Base-by-base conservation (phyloP, 805 yeast genomes). In the Barnettozyma botsteinii region DNA sequence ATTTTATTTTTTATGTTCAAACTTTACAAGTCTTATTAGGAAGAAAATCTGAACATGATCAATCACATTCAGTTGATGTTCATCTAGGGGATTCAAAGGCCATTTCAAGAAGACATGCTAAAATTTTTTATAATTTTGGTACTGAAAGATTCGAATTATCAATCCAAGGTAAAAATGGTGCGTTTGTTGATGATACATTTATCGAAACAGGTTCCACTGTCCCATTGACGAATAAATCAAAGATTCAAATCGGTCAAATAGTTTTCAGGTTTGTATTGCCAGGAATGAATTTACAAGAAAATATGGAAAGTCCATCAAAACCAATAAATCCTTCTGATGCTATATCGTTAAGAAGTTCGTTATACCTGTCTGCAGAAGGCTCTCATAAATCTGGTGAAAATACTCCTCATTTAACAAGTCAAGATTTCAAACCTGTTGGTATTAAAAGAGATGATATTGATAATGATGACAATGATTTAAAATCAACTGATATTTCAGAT, bases 101-200 rank as follows among this genome's bases (percentile, higher is more conserved):
- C 9, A 87, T 93, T 14, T 87, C 96, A 6, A 68, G 98, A 56
- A 72, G 87, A 43, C 98, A 93, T 62, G 98, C 98, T 5, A 89
- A 86, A 62, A 91, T 93, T 13, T 91, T 89, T 59, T 93, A 91
- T 66, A 93, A 93, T 59, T 93, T 93, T 62, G 98, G 96, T 4
- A 88, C 94, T 4, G 98, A 91, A 58, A 66, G 95, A 48, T 93
- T 93, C 56, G 98, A 93, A 61, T 66, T 93, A 33, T 81, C 94
- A 8, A 88, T 93, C 2, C 69, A 89, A 51, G 98, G 98, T 15
- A 74, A 96, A 51, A 93, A 93, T 60, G 98, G 98, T 28, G 97
- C 97, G 3, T 93, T 93, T 68, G 95, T 93, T 4, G 93, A 91
- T 60, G 96, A 88, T 49, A 70, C 69, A 26, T 93, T 91, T 60